A percentile compares a stretch with the other conserved stretches of the same genome.
phyloP scores from a whole-genome alignment of 139 green algal species.

The Picochlorum sp. region DNA sequence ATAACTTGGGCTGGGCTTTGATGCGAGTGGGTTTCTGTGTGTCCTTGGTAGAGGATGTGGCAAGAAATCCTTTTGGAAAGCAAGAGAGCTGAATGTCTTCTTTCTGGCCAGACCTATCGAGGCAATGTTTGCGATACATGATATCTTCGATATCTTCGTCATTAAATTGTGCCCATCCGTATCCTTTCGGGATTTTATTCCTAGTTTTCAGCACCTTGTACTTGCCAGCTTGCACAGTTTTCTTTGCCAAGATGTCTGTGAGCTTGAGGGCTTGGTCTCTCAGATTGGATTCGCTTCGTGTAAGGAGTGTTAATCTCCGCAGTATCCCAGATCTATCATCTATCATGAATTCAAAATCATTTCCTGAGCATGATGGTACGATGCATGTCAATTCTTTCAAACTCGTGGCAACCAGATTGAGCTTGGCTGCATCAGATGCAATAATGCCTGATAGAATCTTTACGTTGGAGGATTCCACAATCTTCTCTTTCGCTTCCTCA shows the following conservation, averaged over 20 bases:
- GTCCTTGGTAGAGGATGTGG: no score
- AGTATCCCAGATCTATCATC: background rate
- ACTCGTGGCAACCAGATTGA: background rate
- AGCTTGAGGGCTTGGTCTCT: no score
- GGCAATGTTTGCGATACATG: no score
- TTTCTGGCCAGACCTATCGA: no score
- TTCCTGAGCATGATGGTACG: background rate
- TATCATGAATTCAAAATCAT: background rate
- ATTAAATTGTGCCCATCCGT: background rate
- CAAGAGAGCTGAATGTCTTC: no score
- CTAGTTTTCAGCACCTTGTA: background rate
- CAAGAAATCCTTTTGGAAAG: no score
- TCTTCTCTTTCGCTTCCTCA: background rate
- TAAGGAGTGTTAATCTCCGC: no score
- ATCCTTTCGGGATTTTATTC: background rate
- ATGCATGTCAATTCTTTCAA: background rate
- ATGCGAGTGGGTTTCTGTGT: no score
- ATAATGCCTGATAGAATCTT: background rate
- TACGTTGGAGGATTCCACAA: background rate
- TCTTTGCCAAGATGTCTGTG: background rate
- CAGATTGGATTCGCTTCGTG: no score
- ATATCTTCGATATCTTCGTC: no score
- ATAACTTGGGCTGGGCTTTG: no score
- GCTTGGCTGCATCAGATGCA: background rate
- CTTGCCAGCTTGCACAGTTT: background rate